Evolutionary conservation across 1,284 basidiomycete genomes (phyloP).

Genomic region (Trichosporon coremiiforme): DNA sequence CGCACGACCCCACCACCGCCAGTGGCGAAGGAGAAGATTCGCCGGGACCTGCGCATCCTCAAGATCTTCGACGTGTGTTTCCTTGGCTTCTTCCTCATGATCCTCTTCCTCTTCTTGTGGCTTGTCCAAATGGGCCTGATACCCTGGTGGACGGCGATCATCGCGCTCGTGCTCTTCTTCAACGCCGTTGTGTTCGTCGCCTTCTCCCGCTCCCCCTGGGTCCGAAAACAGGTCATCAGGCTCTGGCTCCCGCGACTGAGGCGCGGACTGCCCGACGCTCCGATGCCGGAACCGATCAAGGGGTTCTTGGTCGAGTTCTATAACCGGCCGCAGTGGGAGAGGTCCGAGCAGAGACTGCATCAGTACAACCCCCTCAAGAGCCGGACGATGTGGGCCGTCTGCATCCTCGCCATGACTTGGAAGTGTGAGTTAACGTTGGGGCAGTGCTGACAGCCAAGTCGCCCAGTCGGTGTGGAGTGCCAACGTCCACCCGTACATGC

Average conservation of each 20-base stretch:
- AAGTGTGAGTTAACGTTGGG: conserved; percentile 49
- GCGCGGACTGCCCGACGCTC: conserved; percentile 48
- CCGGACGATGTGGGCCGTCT: conserved; percentile 37
- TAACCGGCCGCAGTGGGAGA: not conserved
- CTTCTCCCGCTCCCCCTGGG: conserved; percentile 39
- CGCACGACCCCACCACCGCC: conserved; percentile 35
- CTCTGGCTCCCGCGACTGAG: conserved; percentile 36
- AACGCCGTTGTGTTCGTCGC: conserved; percentile 49
- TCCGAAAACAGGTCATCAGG: not conserved
- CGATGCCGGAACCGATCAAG: conserved; percentile 46
- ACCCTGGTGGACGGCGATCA: conserved; percentile 45
- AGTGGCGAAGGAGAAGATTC: conserved; percentile 22
- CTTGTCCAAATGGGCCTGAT: conserved; percentile 45
- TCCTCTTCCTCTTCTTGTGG: conserved; percentile 56
- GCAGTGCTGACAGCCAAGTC: conserved; percentile 39
- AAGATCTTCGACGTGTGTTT: conserved; percentile 55
- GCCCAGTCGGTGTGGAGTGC: conserved; percentile 48
- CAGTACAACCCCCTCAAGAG: conserved; percentile 5
- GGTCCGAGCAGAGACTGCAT: not conserved
- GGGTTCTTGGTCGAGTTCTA: not conserved
- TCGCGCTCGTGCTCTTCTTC: conserved; percentile 56
- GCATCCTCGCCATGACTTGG: conserved; percentile 50
- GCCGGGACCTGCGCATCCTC: conserved; percentile 29
- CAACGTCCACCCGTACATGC: conserved; percentile 52
- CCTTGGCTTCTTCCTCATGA: conserved; percentile 46